Evolutionary conservation across 805 yeast genomes (phyloP).

Genomic region (Yarrowia sp.): DNA sequence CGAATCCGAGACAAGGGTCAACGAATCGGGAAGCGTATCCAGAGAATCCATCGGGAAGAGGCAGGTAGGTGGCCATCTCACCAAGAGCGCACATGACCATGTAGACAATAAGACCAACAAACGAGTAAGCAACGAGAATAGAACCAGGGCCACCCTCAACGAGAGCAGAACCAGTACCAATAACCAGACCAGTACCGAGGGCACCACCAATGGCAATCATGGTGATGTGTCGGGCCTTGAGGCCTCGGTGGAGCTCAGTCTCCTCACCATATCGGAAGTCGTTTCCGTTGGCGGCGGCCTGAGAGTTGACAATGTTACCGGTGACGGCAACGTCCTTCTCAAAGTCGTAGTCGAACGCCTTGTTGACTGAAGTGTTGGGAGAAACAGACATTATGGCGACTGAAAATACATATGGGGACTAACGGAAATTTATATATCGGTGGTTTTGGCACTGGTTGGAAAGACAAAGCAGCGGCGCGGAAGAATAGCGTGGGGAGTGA

Average conservation of each 20-base stretch:
- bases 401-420: not conserved
- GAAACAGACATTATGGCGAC: constrained; percentile 23
- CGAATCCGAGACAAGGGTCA: constrained; percentile 66
- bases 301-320: constrained; percentile 21
- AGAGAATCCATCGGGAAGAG: constrained; percentile 64
- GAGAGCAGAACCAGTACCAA: constrained; percentile 72
- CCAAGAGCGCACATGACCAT: constrained; percentile 68
- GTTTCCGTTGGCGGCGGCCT: constrained; percentile 21
- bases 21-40: constrained; percentile 63
- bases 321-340: constrained; percentile 24
- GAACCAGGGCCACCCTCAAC: constrained; percentile 64
- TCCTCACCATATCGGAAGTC: constrained; percentile 25
- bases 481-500: constrained; percentile 26
- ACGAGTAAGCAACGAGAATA: constrained; percentile 57
- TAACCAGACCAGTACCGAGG: constrained; percentile 73
- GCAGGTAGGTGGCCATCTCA: constrained; percentile 66
- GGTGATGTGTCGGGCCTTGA: constrained; percentile 59
- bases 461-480: constrained; percentile 24
- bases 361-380: constrained; percentile 20
- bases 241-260: constrained; percentile 36
- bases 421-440: constrained; percentile 4
- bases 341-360: constrained; percentile 23
- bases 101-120: constrained; percentile 70
- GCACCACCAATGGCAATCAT: constrained; percentile 85
- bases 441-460: not conserved